phyloP scores from a whole-genome alignment of 352 stramenopile species.

The Peronospora tabacina region DNA sequence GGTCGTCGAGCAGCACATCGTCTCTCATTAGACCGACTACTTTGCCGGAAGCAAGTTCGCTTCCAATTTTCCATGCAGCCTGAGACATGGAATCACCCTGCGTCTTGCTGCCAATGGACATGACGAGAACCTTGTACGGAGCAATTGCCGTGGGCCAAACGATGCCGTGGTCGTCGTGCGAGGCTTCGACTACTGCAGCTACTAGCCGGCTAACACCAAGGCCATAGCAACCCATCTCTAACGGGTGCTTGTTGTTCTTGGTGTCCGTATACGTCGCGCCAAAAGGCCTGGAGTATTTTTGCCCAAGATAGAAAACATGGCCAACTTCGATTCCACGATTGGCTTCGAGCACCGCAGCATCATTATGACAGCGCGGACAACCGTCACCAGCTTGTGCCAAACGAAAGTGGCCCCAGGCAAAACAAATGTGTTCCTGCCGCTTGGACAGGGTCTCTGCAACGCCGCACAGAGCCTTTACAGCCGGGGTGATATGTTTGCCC shows the following conservation, averaged over 20 bases:
- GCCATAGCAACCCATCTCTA: conserved; percentile 88
- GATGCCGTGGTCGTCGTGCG: conserved; percentile 70
- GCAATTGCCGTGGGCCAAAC: conserved; percentile 75
- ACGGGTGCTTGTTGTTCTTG: conserved; percentile 42
- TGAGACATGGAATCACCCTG: conserved; percentile 40
- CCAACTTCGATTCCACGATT: conserved; percentile 86
- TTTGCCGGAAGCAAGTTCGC: conserved; percentile 34
- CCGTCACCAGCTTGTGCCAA: conserved; percentile 54
- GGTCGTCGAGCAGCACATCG: conserved; percentile 80
- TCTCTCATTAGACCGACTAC: conserved; percentile 29
- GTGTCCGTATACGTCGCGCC: conserved; percentile 45
- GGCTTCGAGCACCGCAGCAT: conserved; percentile 36
- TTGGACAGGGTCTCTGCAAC: conserved; percentile 12
- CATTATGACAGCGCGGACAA: conserved; percentile 45
- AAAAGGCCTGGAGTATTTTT: conserved; percentile 85
- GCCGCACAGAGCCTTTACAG: conserved; percentile 18
- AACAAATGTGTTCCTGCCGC: conserved; percentile 12
- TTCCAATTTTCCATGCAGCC: conserved; percentile 41
- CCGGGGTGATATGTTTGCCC: conserved; percentile 8
- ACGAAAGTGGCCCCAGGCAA: conserved; percentile 48
- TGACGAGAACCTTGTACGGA: conserved; percentile 72
- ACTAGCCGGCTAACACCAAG: conserved; percentile 81
- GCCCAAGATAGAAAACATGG: conserved; percentile 85
- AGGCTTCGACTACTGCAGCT: conserved; percentile 71
- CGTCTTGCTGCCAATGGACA: conserved; percentile 63